phyloP scores from a whole-genome alignment of 768 basidiomycete species.

The Termitomyces sp. region DNA sequence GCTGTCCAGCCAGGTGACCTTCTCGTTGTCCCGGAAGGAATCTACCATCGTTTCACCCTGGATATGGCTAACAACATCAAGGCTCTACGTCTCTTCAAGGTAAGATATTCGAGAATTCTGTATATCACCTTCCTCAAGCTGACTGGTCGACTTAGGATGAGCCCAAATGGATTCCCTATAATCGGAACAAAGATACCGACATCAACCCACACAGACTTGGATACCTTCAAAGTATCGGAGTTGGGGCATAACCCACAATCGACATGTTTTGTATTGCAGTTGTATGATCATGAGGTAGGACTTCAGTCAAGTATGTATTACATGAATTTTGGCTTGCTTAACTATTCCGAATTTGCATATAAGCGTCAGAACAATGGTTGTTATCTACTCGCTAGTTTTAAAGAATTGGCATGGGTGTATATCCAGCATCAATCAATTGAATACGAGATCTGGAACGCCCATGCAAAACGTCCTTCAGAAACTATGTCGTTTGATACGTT shows the following conservation, averaged over 20 bases:
- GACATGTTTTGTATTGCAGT: background rate
- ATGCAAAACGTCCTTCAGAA: constrained; percentile 16
- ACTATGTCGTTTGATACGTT: constrained; percentile 14
- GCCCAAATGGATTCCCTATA: constrained; percentile 84
- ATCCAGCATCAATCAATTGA: background rate
- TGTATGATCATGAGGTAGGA: constrained; percentile 4
- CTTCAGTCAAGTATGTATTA: background rate
- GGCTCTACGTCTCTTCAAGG: constrained; percentile 84
- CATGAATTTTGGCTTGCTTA: background rate
- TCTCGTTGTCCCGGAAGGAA: constrained; percentile 81
- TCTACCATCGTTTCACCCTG: constrained; percentile 93
- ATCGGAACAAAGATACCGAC: constrained; percentile 59
- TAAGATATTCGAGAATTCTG: constrained; percentile 17
- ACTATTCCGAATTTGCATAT: background rate
- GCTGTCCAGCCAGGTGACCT: constrained; percentile 75
- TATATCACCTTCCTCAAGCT: background rate
- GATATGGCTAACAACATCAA: constrained; percentile 70
- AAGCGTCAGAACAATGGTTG: background rate
- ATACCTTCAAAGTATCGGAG: constrained; percentile 50
- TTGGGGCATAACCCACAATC: constrained; percentile 26
- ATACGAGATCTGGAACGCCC: constrained; percentile 18
- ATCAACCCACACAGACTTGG: constrained; percentile 52
- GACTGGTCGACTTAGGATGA: constrained; percentile 54
- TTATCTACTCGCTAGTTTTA: background rate
- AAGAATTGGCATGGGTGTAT: background rate